Evolutionary conservation across 2,329 filamentous ascomycete genomes (phyloP), one percentile per base, ranked within the genome.

Genomic region (Verruconis gallopava): DNA sequence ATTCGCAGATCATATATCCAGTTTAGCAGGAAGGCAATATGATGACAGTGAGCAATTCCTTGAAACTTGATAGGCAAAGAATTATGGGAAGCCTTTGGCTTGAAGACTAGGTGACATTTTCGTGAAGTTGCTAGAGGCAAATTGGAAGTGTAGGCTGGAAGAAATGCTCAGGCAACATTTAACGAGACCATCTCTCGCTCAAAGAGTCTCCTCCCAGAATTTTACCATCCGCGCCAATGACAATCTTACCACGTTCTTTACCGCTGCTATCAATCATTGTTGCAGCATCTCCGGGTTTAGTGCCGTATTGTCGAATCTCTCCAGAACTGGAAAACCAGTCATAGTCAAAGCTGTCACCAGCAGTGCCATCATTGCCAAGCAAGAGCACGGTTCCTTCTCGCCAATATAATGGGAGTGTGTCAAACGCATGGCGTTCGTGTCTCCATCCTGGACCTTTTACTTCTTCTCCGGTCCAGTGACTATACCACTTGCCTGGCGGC

Each of bases 401-500:
- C 4, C 65, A 55, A 46, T 62, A 65, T 15, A 66, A 35, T n/a
- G 64, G 64, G 37, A 58, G 49, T 15, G 59, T 56, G 4, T 56
- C 52, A 45, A 64, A 65, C 3, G 55, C 56, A 48, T 60, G 62
- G 44, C 52, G 60, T 48, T 64, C 58, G 42, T 53, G 64, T 17
- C 61, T 49, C 67, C 67, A 70, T 18, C 55, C 56, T 2, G 64
- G 62, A 9, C 67, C 66, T 19, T 56, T 47, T 13, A 59, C 53
- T 21, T 58, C 56, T 45, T 62, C 54, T 6, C 61, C 59, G 40
- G 62, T 57, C 58, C 68, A 69, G 53, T 66, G 69, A 44, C 53
- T 64, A n/a, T 64, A 68, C 68, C 68, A 72, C 20, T 54, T 55
- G 6, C 67, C 68, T n/a, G 59, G 57, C 2, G 69, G 69, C 13